Percentiles rank a stretch among this genome's conserved stretches.
phyloP scores from a whole-genome alignment of 148 eudicot species.

The Persicaria maculosa region DNA sequence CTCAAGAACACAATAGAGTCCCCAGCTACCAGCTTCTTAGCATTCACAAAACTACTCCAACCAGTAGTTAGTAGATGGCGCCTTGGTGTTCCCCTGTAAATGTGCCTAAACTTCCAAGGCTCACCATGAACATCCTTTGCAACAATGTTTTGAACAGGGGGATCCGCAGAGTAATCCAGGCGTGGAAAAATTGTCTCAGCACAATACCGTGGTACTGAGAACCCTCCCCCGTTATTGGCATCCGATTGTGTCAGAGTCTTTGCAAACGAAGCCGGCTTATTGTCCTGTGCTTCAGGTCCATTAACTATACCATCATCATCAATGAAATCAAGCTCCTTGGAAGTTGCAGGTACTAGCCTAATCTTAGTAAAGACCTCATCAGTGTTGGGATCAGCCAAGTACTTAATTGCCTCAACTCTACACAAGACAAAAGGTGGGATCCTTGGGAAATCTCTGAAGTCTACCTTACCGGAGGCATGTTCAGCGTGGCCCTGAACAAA shows the following conservation, averaged over 20 bases:
- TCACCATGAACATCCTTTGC: constrained; percentile 96
- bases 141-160: constrained; percentile 82
- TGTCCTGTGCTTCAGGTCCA: constrained; percentile 34
- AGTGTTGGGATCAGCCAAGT: constrained; percentile 75
- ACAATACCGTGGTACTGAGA: constrained; percentile 89
- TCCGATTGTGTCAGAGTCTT: constrained; percentile 93
- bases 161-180: constrained; percentile 72
- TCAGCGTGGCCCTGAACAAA: constrained; percentile 90
- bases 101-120: constrained; percentile 87
- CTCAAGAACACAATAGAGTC: constrained; percentile 90
- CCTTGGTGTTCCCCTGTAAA: constrained; percentile 87
- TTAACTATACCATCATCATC: constrained; percentile 34
- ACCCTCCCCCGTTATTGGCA: constrained; percentile 96
- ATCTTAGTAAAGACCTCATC: constrained; percentile 84
- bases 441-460: constrained; percentile 49
- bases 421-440: constrained; percentile 59
- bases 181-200: constrained; percentile 93
- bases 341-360: constrained; percentile 34
- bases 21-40: constrained; percentile 86
- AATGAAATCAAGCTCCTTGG: constrained; percentile 31
- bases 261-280: constrained; percentile 77
- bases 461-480: constrained; percentile 57
- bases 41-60: constrained; percentile 95
- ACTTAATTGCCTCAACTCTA: constrained; percentile 46
- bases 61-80: constrained; percentile 90